A percentile compares a stretch with the other conserved stretches of the same genome.
Conservation (phyloP, 1,284 basidiomycete genomes). For the Tylopilus sp. region DNA sequence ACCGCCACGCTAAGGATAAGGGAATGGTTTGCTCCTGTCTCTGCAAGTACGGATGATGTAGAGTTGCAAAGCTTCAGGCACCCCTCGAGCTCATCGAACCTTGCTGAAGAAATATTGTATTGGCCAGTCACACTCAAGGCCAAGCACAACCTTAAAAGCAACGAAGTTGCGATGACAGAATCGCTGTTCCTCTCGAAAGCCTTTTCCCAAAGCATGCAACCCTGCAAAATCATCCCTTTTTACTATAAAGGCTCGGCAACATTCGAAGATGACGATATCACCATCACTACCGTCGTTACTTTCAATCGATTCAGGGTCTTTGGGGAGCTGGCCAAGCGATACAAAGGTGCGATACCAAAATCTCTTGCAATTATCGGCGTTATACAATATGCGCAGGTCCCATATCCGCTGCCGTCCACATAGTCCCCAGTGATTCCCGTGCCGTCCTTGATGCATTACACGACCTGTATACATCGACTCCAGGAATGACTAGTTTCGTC, state of each 20-base stretch:
- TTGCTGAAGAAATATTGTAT: conserved; percentile 18
- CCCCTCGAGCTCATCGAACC: background rate
- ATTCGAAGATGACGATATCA: conserved; percentile 65
- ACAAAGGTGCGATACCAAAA: conserved; percentile 56
- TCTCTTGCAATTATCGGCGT: background rate
- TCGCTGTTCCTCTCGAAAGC: conserved; percentile 61
- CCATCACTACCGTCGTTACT: conserved; percentile 81
- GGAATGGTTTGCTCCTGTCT: conserved; percentile 7
- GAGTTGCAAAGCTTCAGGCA: background rate
- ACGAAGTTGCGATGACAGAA: conserved; percentile 39
- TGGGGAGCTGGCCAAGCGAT: conserved; percentile 64
- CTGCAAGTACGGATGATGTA: background rate
- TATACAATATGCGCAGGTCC: conserved; percentile 52
- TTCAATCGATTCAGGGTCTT: conserved; percentile 75
- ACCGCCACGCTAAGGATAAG: conserved; percentile 19
- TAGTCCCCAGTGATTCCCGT: conserved; percentile 41
- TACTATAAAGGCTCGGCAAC: conserved; percentile 63
- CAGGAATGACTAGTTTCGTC: conserved; percentile 64
- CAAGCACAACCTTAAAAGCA: conserved; percentile 16
- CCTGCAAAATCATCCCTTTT: conserved; percentile 74
- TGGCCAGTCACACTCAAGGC: conserved; percentile 13
- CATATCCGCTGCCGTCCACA: conserved; percentile 78
- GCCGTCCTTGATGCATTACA: conserved; percentile 55
- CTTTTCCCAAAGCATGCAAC: conserved; percentile 65
- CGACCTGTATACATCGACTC: conserved; percentile 61